Base-by-base conservation (phyloP, 805 yeast species). In the Helenozyma rhizophorensis region DNA sequence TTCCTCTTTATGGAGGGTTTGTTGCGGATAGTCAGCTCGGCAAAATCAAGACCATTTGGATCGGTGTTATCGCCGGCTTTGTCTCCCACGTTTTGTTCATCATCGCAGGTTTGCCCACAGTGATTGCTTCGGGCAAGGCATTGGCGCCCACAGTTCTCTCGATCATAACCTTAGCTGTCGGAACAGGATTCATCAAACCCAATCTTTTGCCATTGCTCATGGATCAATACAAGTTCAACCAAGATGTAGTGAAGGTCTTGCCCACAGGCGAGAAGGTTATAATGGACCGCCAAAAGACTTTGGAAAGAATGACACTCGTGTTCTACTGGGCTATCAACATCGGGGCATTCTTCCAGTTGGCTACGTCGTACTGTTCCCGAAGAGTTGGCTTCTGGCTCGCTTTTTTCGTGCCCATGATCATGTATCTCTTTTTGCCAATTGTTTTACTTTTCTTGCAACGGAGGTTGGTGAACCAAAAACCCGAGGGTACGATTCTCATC, bases 191-290 rank as follows among this genome's bases (percentile, higher is more conserved):
- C 34, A 71, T 74, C 44, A 74, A 74, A 47, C 75, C 78, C 36
- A 74, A 73, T 45, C 62, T 74, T 37, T 59, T 69, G 39, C 75
- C 76, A 5, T 54, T 70, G 30, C 51, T 69, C 33, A 56, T 68
- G 57, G 85, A 62, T 38, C 69, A 63, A 51, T 58, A 58, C 53
- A 78, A 80, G 27, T 73, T 76, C 53, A 64, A 73, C 36, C 68
- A 72, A 45, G 81, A 78, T 42, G 75, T 71, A 31, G 74, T 84
- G 34, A 72, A 68, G 54, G 74, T 72, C 3, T 62, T 72, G 37
- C 70, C 72, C 43, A 52, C 66, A 17, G 95, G 95, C 36, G 79
- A 78, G 51, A 68, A 70, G 29, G 89, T 83, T 21, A 76, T 82
- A 45, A 57, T 71, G 27, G 74, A 70, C 45, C 61, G 72, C 34